Evolutionary conservation across 148 eudicot genomes (phyloP), one percentile per base, ranked within the genome.

Genomic region (Hydrangea macrophylla): DNA sequence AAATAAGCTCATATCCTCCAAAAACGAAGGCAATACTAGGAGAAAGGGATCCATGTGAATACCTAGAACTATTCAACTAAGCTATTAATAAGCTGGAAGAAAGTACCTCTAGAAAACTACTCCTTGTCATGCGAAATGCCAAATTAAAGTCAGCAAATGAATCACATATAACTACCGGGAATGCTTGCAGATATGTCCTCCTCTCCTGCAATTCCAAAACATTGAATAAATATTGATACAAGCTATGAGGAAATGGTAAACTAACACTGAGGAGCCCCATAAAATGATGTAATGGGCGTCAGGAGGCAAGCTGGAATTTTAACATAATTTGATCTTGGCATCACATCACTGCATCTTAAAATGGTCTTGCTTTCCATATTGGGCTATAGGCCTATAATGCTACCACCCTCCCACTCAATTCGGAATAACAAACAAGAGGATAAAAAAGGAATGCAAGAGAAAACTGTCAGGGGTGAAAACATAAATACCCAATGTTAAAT

Each of bases 101-200:
- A 28, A 64, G 33, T 76, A 90, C 99, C 97, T 87, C 97, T 23
- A 73, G 71, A 67, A 88, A 82, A 72, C 88, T 80, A 72, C 73
- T 80, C 69, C 70, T 73, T 69, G 90, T 76, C 81, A 86, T 76
- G 65, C 97, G 87, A 57, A 87, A 94, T 60, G 92, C 85, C 77
- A 82, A 74, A 85, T 94, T 94, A 40, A 83, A 84, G 70, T 79
- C 81, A 53, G 75, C 86, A 69, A 76, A 89, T 40, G 81, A 70
- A 82, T 89, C 96, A 67, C 86, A 88, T 25, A 93, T 67, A 23
- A 88, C 81, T 50, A 85, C 85, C 0, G 98, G 90, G 75, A 85
- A 86, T 59, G 78, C 71, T 68, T 69, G 79, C 65, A 84, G 66
- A 51, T 69, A 72, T 73, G 77, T 62, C 79, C 70, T 83, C 69